Evolutionary conservation across 2,329 filamentous ascomycete genomes (phyloP), one percentile per base, ranked within the genome.

Genomic region (Immersiporthe knoxdaviesiana): DNA sequence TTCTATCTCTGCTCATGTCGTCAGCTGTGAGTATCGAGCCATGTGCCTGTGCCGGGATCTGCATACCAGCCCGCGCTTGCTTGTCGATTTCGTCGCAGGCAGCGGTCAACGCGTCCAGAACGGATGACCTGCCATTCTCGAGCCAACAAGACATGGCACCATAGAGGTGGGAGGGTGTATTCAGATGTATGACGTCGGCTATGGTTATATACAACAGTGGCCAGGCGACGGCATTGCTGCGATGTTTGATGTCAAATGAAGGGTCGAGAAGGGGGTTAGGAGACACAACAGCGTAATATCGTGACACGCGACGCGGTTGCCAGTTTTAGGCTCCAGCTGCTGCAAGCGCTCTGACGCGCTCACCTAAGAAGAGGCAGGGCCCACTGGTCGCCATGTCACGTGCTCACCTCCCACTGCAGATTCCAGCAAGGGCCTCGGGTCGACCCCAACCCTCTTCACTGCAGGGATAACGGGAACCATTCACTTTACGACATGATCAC

Each of bases 1-100:
- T n/a, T 70, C 66, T n/a, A 77, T 60, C 61, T 78, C 77, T 79
- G 37, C 1, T 30, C 5, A 18, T 30, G 12, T 5, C 6, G 52
- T 73, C 65, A 68, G 66, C 58, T 59, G 3, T 59, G 56, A 37
- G 16, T 2, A 16, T 3, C 24, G 24, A 30, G 3, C 12, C 7
- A 44, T 21, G 2, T 3, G 39, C 4, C 1, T n/a, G n/a, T 39
- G 14, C 10, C 3, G 24, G 32, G 41, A 5, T 27, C 3, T 3
- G 11, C 70, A 37, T 59, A 83, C 82, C 81, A 61, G 75, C 74
- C 47, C 73, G 71, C 30, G 82, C 73, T 58, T 80, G 77, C n/a
- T 74, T 75, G 58, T 81, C 80, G 62, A 84, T 79, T 32, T 78
- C 74, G 68, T 80, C 76, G 68, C 81, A 83, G 11, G 79, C 79